Evolutionary conservation across 345 rosid species (phyloP), one percentile per base, ranked within the genome.

Genomic region (Cochlearia excelsa): DNA sequence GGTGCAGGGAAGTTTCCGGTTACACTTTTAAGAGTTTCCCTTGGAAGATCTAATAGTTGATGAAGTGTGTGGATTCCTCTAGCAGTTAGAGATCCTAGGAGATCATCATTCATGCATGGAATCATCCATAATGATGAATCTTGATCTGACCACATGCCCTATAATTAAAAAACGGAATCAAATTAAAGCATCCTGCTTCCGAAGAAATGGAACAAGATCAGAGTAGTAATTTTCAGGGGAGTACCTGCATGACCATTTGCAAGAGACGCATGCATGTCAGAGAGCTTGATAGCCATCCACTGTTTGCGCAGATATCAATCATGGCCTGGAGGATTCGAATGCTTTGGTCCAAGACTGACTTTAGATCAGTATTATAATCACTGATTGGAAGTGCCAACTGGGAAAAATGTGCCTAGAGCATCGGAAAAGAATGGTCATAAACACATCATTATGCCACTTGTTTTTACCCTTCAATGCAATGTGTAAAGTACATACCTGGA

Each of bases 211-310:
- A 16, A 16, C 23, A 16, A 16, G 23, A 27, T 26, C 30, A 37
- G 55, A 45, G 63, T 40, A 54, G 55, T 31, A 9, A 51, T 67
- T 9, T 11, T 54, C 48, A 58, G 46, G 52, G 51, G 5, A 46
- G 49, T 83, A 92, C 98, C 97, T 92, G 98, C 93, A 88, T 88
- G 65, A 92, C 83, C 97, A 92, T 92, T 80, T 92, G 98, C 83
- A 92, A 53, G 64, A 88, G 95, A 74, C 77, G 98, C 97, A 88
- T 92, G 79, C 98, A 92, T 61, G 81, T 76, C 44, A 92, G 69
- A 7, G 98, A 84, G 78, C 97, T 84, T 46, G 84, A 71, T 73
- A 92, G 95, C 98, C 98, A 92, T 73, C 98, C 98, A 56, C 98
- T 92, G 67, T 92, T 92, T 30, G 95, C 96, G 55, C 98, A 92